These are phyloP conservation scores for Xylariaceae sp. DNA, from an alignment of 2,329 filamentous ascomycete genomes.

Conservation along the genomic window DNA sequence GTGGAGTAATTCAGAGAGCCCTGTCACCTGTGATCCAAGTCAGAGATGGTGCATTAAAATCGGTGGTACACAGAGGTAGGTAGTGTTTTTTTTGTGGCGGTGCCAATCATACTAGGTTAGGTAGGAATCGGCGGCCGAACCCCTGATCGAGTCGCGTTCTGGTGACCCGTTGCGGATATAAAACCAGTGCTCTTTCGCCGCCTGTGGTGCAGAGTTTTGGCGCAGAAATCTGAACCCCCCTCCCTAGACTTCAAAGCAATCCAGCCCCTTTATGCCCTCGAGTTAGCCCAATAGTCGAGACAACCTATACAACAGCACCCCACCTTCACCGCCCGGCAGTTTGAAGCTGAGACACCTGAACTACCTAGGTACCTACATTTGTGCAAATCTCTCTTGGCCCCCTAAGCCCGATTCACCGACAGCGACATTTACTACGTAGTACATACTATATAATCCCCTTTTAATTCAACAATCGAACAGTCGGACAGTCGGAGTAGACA, in stretches of 20 bases:
- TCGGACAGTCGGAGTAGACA: too few species aligned
- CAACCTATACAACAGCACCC: slow-evolving; percentile 17
- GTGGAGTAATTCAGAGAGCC: not conserved
- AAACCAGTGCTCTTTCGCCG: slow-evolving; percentile 35
- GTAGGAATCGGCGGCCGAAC: slow-evolving; percentile 17
- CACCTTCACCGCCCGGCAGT: slow-evolving; percentile 37
- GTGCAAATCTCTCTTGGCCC: not conserved
- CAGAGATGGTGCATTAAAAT: not conserved
- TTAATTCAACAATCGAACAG: too few species aligned
- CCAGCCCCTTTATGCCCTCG: not conserved
- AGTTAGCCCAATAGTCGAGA: not conserved
- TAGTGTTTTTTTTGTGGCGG: slow-evolving; percentile 17
- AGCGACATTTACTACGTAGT: not conserved
- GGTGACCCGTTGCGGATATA: slow-evolving; percentile 33
- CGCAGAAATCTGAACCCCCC: slow-evolving; percentile 23
- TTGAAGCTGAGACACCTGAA: slow-evolving; percentile 10
- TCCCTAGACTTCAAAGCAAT: not conserved
- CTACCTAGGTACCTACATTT: not conserved
- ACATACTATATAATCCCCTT: too few species aligned
- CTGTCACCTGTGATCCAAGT: not conserved
- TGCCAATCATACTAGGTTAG: slow-evolving; percentile 26
- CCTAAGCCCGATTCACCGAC: not conserved
- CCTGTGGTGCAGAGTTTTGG: slow-evolving; percentile 28
- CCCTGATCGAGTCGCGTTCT: slow-evolving; percentile 31
- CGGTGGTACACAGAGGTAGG: not conserved